Base-by-base conservation (phyloP, 2,329 filamentous ascomycete species). In the Cordyceps javanica region DNA sequence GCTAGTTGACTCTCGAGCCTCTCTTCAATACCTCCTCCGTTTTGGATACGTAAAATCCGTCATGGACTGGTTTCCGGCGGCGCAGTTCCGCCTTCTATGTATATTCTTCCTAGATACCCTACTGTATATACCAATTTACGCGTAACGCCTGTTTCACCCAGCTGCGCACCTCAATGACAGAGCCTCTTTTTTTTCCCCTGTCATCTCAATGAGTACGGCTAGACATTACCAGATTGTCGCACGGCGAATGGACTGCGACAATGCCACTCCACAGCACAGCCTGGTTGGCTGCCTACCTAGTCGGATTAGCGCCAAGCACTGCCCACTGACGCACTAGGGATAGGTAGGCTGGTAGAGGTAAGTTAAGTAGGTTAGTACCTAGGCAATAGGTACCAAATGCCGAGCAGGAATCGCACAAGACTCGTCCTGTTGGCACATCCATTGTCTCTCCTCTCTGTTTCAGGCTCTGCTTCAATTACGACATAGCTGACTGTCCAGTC, bases 41-140 rank as follows among this genome's bases (percentile, higher is more conserved):
- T 19, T 56, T 56, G 34, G n/a, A 25, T 8, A 32, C 32, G n/a
- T 5, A 16, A 13, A 36, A 10, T 25, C n/a, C 16, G 21, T 42
- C 16, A 28, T 16, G 26, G 6, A 32, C 30, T 32, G 10, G 25
- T 30, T 16, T 19, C 10, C n/a, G n/a, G 28, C 32, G 25, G 7
- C 38, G 36, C 16, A 48, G 28, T 38, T 19, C 38, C 30, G 41
- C 30, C 32, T 21, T 26, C 14, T 38, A 19, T 55, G 16, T 55
- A 55, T 55, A 34, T n/a, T 19, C 14, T 16, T 30, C 23, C 23
- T 45, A 55, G 55, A 57, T 57, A 57, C 55, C 55, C 55, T 36
- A 45, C 42, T 50, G 25, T 34, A 57, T 50, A 57, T 23, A 8
- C 34, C 9, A 51, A 41, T 42, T 39, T 26, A 30, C 19, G 51